Evolutionary conservation across 441 rosid species (phyloP), one percentile per base, ranked within the genome.

Genomic region (Erodium chrysanthum): DNA sequence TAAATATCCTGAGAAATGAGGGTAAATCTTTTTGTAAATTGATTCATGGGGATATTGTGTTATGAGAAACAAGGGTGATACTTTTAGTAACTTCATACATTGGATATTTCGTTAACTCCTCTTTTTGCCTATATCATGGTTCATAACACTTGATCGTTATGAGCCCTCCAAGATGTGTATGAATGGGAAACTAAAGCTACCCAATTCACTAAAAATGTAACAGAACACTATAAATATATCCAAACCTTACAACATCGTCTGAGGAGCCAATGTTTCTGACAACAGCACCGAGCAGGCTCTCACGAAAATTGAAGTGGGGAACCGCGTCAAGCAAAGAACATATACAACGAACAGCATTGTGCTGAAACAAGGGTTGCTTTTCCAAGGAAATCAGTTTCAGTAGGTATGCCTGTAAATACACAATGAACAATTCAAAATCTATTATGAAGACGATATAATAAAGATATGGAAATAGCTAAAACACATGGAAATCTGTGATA

Each of bases 221-320:
- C 42, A 54, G 21, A 65, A 70, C 52, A 37, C 52, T 65, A 65
- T 63, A 58, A 60, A 66, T 23, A 40, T 29, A 70, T 71, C 64
- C 70, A 68, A 68, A 92, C 97, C 99, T 89, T 74, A 82, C 80
- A 56, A 80, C 83, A 72, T 87, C 92, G 77, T 94, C 96, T 11
- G 81, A 75, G 72, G 96, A 91, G 79, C 92, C 83, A 67, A 85
- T 77, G 73, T 86, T 91, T 76, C 75, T 69, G 70, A 87, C 86
- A 77, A 85, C 96, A 46, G 84, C 82, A 65, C n/a, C 80, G 71
- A 94, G 64, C 76, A 94, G 81, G 78, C 75, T 85, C 74, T 89
- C 92, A 3, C 88, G 77, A 72, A 79, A 94, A 84, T 94, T 91
- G 80, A 91, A 94, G 84, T 94, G 96, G 22, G 96, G 96, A 76